Base-by-base conservation (phyloP, 495 filamentous ascomycete genomes). In the Lichenothelia convexa region DNA sequence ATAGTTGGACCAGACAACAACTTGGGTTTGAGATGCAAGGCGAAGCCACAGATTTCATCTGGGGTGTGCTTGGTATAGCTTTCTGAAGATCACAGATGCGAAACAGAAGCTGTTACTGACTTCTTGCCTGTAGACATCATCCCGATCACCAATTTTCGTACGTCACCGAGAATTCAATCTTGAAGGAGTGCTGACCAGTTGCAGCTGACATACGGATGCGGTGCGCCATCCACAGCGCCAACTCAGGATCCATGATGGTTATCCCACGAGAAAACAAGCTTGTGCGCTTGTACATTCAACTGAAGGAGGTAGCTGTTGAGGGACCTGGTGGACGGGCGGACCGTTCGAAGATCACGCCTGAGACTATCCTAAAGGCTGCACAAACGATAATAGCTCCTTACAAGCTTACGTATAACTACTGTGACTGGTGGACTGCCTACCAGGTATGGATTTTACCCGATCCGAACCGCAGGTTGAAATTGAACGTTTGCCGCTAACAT, bases 51-150 rank as follows among this genome's bases (percentile, higher is more conserved):
- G 73, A 79, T 47, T 71, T 61, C 49, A 63, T 78, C 35, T 77
- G 72, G 71, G 54, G 54, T 11, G 71, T 75, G 1, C 54, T n/a
- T n/a, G n/a, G n/a, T n/a, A n/a, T n/a, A n/a, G n/a, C n/a, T n/a
- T n/a, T n/a, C n/a, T n/a, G n/a, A n/a, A n/a, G n/a, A n/a, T n/a
- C n/a, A n/a, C n/a, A n/a, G n/a, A n/a, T n/a, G n/a, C n/a, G n/a
- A n/a, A n/a, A n/a, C n/a, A n/a, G n/a, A n/a, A n/a, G n/a, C n/a
- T n/a, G n/a, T n/a, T n/a, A n/a, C n/a, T n/a, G n/a, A n/a, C n/a
- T n/a, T n/a, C n/a, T n/a, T n/a, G n/a, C n/a, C n/a, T n/a, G n/a
- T 78, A 15, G 76, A 82, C 44, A 55, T 78, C 21, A 58, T 79
- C 1, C 68, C 73, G 0, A 71, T 75, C 32, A 75, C 74, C 1